Conservation (phyloP, 352 stramenopile species). For the Thraustotheca clavata region DNA sequence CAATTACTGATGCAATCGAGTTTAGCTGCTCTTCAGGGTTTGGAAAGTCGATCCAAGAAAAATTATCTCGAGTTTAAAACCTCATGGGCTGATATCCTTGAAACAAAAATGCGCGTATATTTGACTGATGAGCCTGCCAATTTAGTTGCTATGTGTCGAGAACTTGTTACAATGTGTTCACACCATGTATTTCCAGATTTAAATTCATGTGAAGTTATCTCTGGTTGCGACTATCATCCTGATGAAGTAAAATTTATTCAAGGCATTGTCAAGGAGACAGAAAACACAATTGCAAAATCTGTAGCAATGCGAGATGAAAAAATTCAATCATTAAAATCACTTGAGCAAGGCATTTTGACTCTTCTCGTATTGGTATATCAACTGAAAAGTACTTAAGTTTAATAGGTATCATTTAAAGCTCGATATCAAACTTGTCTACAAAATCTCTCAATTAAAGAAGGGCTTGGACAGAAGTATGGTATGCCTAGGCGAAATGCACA, state of each 20-base stretch:
- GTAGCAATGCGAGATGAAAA: conserved; percentile 31
- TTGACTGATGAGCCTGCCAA: conserved; percentile 26
- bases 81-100: conserved; percentile 20
- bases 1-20: conserved; percentile 64
- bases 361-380: neutral
- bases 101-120: conserved; percentile 13
- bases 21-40: conserved; percentile 73
- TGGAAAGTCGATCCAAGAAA: conserved; percentile 79
- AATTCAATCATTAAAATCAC: conserved; percentile 30
- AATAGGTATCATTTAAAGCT: conserved; percentile 40
- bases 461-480: conserved; percentile 84
- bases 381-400: neutral
- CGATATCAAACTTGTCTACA: conserved; percentile 67
- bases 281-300: conserved; percentile 30
- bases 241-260: conserved; percentile 50
- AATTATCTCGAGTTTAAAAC: conserved; percentile 35
- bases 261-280: conserved; percentile 31
- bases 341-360: neutral
- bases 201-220: conserved; percentile 48
- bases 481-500: conserved; percentile 72
- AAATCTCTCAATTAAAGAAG: conserved; percentile 80
- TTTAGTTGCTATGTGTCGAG: conserved; percentile 34
- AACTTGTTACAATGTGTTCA: conserved; percentile 43
- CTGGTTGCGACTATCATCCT: conserved; percentile 77
- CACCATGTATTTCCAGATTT: conserved; percentile 56